Evolutionary conservation across 106 monocot genomes (phyloP).

Genomic region (Xerophyta viscosa): DNA sequence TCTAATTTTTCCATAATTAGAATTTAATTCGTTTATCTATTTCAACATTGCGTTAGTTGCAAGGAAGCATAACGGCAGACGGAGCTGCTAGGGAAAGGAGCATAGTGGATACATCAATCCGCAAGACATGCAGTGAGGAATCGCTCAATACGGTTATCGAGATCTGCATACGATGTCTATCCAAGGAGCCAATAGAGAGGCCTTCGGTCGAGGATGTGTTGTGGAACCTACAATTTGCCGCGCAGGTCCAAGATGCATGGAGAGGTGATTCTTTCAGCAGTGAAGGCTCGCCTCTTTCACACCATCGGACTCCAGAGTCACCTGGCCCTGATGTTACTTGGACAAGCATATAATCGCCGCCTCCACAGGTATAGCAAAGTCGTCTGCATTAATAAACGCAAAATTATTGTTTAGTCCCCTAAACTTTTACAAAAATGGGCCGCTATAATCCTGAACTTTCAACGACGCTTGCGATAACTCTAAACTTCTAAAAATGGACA

Average conservation of each 20-base stretch:
- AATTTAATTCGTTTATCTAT: too few relatives aligned
- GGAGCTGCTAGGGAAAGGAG: constrained; percentile 32
- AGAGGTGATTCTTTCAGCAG: constrained; percentile 68
- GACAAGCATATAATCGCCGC: too few relatives aligned
- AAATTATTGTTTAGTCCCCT: too few relatives aligned
- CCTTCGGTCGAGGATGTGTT: constrained; percentile 95
- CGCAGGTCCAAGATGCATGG: constrained; percentile 84
- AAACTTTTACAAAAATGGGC: too few relatives aligned
- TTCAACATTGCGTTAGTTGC: too few relatives aligned
- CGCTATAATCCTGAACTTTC: too few relatives aligned
- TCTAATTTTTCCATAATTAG: too few relatives aligned
- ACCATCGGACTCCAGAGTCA: constrained; percentile 20
- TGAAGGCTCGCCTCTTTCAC: constrained; percentile 44
- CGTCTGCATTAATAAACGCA: too few relatives aligned
- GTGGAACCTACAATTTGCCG: constrained; percentile 98
- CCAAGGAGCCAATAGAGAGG: constrained; percentile 50
- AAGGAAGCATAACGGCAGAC: constrained; percentile 42
- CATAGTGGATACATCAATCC: constrained; percentile 45
- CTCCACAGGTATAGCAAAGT: too few relatives aligned
- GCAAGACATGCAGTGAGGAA: constrained; percentile 45
- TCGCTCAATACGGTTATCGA: constrained; percentile 80
- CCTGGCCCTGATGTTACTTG: too few relatives aligned
- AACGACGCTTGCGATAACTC: too few relatives aligned
- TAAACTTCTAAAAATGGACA: too few relatives aligned
- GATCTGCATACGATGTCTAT: constrained; percentile 73